phyloP scores from a whole-genome alignment of 495 filamentous ascomycete genomes.

The Aspergillus conjunctus region DNA sequence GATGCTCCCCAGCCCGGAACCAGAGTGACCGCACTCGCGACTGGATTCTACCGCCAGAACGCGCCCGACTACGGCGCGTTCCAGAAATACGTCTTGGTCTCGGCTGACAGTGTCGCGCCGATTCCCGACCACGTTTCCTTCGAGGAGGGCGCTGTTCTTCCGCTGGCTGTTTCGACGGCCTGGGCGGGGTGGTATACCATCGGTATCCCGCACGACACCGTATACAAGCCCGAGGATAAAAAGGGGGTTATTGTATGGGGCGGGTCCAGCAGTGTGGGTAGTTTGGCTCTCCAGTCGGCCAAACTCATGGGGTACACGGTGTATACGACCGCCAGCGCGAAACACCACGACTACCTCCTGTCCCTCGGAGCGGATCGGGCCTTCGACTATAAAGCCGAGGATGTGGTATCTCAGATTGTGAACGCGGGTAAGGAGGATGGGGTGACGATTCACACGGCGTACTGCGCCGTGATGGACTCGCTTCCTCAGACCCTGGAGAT shows the following conservation, averaged over 20 bases:
- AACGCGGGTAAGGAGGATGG: conserved; percentile 37
- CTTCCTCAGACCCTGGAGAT: conserved; percentile 29
- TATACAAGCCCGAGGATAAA: conserved; percentile 30
- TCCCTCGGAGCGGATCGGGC: conserved; percentile 44
- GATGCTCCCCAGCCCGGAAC: conserved; percentile 35
- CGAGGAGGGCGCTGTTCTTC: conserved; percentile 43
- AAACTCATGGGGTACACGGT: conserved; percentile 45
- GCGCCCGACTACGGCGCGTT: conserved; percentile 43
- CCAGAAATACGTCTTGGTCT: conserved; percentile 38
- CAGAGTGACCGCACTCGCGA: conserved; percentile 37
- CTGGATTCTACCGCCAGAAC: conserved; percentile 32
- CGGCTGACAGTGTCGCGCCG: conserved; percentile 23
- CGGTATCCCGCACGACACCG: conserved; percentile 36
- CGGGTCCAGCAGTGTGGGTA: conserved; percentile 48
- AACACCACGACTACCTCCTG: conserved; percentile 47
- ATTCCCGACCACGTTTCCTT: conserved; percentile 42
- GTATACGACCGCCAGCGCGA: conserved; percentile 47
- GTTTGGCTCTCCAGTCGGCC: conserved; percentile 44
- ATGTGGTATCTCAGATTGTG: conserved; percentile 44
- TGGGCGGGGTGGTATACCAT: conserved; percentile 29
- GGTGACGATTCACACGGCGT: conserved; percentile 34
- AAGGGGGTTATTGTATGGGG: conserved; percentile 53
- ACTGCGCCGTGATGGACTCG: conserved; percentile 28
- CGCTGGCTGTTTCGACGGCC: conserved; percentile 38
- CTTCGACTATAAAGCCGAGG: conserved; percentile 46